These are phyloP conservation scores for Eutrema yunnanense DNA, from an alignment of 345 rosid genomes.

Conservation along the genomic window DNA sequence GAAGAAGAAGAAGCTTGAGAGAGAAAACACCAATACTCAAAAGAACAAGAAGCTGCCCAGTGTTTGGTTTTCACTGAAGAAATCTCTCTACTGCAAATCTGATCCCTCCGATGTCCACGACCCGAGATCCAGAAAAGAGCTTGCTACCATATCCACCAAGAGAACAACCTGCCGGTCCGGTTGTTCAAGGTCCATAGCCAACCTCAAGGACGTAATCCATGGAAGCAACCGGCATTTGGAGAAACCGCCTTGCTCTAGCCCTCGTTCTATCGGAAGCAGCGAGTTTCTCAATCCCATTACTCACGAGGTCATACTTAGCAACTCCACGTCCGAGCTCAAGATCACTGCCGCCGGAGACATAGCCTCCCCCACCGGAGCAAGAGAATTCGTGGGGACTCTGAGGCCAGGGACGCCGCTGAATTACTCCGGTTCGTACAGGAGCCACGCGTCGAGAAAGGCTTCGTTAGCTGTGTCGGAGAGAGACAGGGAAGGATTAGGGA, in stretches of 20 bases:
- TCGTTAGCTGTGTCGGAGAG: constrained; percentile 44
- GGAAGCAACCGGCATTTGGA: constrained; percentile 84
- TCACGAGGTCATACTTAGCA: constrained; percentile 84
- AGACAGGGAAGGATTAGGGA: constrained; percentile 42
- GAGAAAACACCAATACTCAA: not conserved
- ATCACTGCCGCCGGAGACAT: constrained; percentile 47
- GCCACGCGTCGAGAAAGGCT: constrained; percentile 26
- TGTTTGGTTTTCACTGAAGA: constrained; percentile 61
- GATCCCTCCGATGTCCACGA: constrained; percentile 49
- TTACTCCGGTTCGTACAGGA: constrained; percentile 49
- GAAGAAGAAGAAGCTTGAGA: not conserved
- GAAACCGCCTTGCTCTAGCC: constrained; percentile 93
- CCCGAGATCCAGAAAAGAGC: constrained; percentile 48
- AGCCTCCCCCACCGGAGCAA: constrained; percentile 33
- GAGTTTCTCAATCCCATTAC: constrained; percentile 96
- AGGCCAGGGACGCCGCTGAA: constrained; percentile 90
- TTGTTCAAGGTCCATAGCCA: constrained; percentile 94
- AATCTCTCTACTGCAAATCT: constrained; percentile 52
- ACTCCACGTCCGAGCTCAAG: constrained; percentile 89
- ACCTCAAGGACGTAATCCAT: constrained; percentile 92
- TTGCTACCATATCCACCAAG: constrained; percentile 62
- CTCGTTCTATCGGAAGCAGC: constrained; percentile 96
- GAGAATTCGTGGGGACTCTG: constrained; percentile 66
- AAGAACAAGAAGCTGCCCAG: constrained; percentile 41
- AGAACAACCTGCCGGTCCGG: constrained; percentile 48